Evolutionary conservation across 345 rosid genomes (phyloP).

Genomic region (Pugionium cornutum): DNA sequence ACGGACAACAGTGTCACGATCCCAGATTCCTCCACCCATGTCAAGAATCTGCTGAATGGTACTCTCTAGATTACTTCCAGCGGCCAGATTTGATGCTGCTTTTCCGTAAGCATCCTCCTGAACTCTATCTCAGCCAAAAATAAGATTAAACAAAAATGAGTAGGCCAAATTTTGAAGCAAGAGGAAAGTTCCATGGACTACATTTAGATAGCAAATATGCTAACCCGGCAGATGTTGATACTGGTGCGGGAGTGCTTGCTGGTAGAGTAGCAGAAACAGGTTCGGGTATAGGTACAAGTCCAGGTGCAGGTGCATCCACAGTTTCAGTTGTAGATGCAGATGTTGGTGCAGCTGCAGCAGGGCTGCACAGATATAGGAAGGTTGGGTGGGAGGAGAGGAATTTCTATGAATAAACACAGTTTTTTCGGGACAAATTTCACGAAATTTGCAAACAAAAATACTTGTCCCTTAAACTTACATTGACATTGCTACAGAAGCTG

Average conservation of each 20-base stretch:
- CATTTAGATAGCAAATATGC: constrained; percentile 39
- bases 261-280: constrained; percentile 36
- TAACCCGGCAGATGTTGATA: constrained; percentile 39
- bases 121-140: constrained; percentile 48
- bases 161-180: neutral
- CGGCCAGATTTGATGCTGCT: constrained; percentile 89
- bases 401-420: neutral
- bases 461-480: constrained; percentile 42
- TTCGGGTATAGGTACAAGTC: constrained; percentile 17
- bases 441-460: neutral
- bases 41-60: constrained; percentile 88
- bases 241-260: constrained; percentile 44
- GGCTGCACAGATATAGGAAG: constrained; percentile 28
- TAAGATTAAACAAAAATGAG: neutral
- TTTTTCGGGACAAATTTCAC: neutral
- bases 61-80: constrained; percentile 79
- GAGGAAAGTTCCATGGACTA: constrained; percentile 12
- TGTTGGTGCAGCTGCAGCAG: constrained; percentile 8
- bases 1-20: constrained; percentile 77
- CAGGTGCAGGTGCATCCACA: constrained; percentile 9
- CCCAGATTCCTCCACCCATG: constrained; percentile 97
- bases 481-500: constrained; percentile 49
- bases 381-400: neutral
- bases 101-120: constrained; percentile 64
- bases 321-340: constrained; percentile 16